Percentiles rank a stretch among this genome's conserved stretches.
phyloP scores from a whole-genome alignment of 148 eudicot species.

The Hydrangea macrophylla region DNA sequence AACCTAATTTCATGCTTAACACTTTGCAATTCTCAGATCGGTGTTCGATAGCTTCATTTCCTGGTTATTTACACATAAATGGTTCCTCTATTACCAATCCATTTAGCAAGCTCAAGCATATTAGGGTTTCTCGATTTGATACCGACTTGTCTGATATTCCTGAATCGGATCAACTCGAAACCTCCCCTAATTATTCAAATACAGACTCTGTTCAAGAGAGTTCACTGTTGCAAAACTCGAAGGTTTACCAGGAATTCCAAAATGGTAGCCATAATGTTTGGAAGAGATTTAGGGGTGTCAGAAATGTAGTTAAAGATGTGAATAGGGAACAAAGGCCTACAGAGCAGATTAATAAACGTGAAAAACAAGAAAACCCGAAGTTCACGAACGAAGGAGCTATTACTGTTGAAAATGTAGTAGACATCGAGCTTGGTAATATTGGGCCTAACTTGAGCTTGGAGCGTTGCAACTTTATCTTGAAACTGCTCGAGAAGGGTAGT shows the following conservation, averaged over 20 bases:
- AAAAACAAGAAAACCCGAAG: slow-evolving; percentile 13
- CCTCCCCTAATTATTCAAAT: neutral
- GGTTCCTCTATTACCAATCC: slow-evolving; percentile 30
- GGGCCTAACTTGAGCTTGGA: slow-evolving; percentile 37
- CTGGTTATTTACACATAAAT: slow-evolving; percentile 23
- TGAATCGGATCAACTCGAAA: slow-evolving; percentile 21
- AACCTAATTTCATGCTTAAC: slow-evolving; percentile 27
- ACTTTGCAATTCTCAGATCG: slow-evolving; percentile 25
- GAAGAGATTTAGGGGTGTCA: slow-evolving; percentile 37
- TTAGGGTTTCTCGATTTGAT: slow-evolving; percentile 41
- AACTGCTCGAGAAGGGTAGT: slow-evolving; percentile 46
- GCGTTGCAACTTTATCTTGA: slow-evolving; percentile 56
- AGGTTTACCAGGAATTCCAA: slow-evolving; percentile 9
- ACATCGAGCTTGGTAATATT: slow-evolving; percentile 31
- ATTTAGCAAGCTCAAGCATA: slow-evolving; percentile 26
- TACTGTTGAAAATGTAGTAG: slow-evolving; percentile 7
- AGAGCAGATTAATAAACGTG: slow-evolving; percentile 5
- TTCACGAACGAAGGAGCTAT: neutral
- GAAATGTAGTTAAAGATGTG: slow-evolving; percentile 20
- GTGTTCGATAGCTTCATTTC: slow-evolving; percentile 25
- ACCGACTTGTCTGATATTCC: slow-evolving; percentile 33
- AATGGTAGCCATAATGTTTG: slow-evolving; percentile 32
- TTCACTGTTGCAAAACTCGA: slow-evolving; percentile 14
- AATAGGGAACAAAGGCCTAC: slow-evolving; percentile 12
- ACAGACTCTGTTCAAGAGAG: slow-evolving; percentile 25